Conservation (phyloP, 352 stramenopile genomes). For the Globisporangium spiculum region DNA sequence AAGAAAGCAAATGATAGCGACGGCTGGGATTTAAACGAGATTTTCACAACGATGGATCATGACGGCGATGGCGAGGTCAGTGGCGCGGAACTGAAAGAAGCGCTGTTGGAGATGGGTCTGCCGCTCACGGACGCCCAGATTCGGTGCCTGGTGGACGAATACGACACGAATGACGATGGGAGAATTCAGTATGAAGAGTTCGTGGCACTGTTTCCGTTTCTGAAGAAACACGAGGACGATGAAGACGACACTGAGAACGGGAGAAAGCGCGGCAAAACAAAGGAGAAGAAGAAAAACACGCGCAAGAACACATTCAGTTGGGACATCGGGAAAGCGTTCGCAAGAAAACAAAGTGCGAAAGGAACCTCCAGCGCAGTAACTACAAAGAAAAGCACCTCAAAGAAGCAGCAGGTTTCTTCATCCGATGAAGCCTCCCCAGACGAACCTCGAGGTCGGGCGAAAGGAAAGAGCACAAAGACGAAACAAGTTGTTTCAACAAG, state of each 20-base stretch:
- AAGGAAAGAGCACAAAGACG: constrained; percentile 6
- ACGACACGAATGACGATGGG: constrained; percentile 56
- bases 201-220: constrained; percentile 36
- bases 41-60: constrained; percentile 64
- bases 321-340: constrained; percentile 70
- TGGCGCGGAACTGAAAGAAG: constrained; percentile 48
- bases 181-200: constrained; percentile 67
- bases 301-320: constrained; percentile 70
- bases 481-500: neutral
- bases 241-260: constrained; percentile 12
- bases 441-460: neutral
- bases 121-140: constrained; percentile 67
- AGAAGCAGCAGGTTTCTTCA: constrained; percentile 12
- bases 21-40: constrained; percentile 49
- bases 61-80: constrained; percentile 57
- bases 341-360: constrained; percentile 40
- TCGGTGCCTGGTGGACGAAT: constrained; percentile 57
- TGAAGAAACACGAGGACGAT: constrained; percentile 7
- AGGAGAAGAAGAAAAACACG: constrained; percentile 38
- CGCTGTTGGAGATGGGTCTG: constrained; percentile 59
- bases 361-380: constrained; percentile 3
- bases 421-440: constrained; percentile 15
- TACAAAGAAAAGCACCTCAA: constrained; percentile 6
- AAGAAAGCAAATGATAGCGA: constrained; percentile 27
- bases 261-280: constrained; percentile 7